phyloP scores from a whole-genome alignment of 2,329 filamentous ascomycete genomes.

The Calonectria fujianensis region DNA sequence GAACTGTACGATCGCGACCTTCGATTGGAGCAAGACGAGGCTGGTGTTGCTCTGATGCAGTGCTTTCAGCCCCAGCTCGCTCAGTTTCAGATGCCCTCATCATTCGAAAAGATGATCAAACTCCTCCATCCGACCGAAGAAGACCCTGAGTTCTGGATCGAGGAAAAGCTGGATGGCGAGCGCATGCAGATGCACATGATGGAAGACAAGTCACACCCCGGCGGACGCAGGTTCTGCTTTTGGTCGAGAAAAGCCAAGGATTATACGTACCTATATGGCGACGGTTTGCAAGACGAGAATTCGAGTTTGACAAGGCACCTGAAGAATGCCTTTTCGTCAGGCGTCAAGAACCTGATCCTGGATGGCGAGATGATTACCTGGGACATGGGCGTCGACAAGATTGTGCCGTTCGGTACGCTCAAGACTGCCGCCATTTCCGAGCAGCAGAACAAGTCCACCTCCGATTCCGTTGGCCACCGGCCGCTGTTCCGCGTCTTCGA shows the following conservation, averaged over 20 bases:
- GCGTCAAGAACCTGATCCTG: constrained; percentile 90
- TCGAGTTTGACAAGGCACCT: constrained; percentile 88
- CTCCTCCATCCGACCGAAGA: constrained; percentile 79
- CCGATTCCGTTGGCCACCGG: constrained; percentile 69
- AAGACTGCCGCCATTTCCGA: constrained; percentile 92
- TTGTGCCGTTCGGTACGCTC: constrained; percentile 92
- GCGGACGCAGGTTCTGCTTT: constrained; percentile 86
- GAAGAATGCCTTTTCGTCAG: constrained; percentile 82
- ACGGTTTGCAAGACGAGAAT: constrained; percentile 82
- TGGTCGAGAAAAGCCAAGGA: constrained; percentile 98
- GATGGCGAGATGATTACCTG: constrained; percentile 99
- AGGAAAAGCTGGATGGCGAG: constrained; percentile 98
- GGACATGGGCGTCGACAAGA: constrained; percentile 89
- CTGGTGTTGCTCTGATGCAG: constrained; percentile 88
- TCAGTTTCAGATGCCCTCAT: constrained; percentile 88
- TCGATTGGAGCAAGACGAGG: constrained; percentile 84
- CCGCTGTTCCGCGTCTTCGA: constrained; percentile 93
- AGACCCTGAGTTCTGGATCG: constrained; percentile 92
- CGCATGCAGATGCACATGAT: constrained; percentile 97
- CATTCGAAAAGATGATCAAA: constrained; percentile 85
- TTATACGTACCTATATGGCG: constrained; percentile 95
- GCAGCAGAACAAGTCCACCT: constrained; percentile 78
- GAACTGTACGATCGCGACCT: constrained; percentile 85
- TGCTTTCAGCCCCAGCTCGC: constrained; percentile 98
- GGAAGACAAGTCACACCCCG: constrained; percentile 79